A percentile compares a stretch with the other conserved stretches of the same genome.
phyloP scores from a whole-genome alignment of 441 rosid genomes.

The Rhodomyrtus psidioides region DNA sequence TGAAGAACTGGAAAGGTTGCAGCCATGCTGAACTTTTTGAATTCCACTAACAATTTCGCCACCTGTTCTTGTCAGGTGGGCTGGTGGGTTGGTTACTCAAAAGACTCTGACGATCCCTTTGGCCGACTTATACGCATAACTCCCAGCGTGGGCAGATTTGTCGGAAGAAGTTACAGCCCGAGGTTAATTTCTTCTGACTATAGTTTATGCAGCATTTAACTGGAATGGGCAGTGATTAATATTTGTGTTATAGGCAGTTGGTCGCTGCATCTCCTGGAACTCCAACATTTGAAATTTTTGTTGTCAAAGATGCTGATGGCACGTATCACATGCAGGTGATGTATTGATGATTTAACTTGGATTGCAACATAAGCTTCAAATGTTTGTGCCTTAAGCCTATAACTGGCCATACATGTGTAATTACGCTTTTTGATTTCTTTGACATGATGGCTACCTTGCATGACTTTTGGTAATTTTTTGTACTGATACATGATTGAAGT shows the following conservation, averaged over 20 bases:
- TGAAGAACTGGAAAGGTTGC: not conserved
- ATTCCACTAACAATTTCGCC: not conserved
- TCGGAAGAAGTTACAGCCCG: constrained; percentile 83
- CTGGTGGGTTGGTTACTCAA: constrained; percentile 95
- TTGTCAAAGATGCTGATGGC: constrained; percentile 66
- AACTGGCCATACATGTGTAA: not conserved
- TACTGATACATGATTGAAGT: not conserved
- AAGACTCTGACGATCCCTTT: constrained; percentile 75
- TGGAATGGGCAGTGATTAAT: constrained; percentile 7
- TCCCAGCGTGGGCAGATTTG: constrained; percentile 83
- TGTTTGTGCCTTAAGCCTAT: not conserved
- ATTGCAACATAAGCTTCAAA: not conserved
- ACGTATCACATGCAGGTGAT: constrained; percentile 74
- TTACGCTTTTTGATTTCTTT: not conserved
- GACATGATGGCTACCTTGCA: not conserved
- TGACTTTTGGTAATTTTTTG: not conserved
- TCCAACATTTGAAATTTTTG: constrained; percentile 84
- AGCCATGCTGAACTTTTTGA: not conserved
- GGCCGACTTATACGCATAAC: constrained; percentile 76
- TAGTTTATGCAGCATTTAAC: not conserved
- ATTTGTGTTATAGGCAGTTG: constrained; percentile 63
- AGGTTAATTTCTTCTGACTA: constrained; percentile 27
- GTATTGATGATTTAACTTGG: not conserved
- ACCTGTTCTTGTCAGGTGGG: constrained; percentile 52
- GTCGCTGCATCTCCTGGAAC: constrained; percentile 71